Base-by-base conservation (phyloP, 2,329 filamentous ascomycete species). In the Delphinella strobiligena region DNA sequence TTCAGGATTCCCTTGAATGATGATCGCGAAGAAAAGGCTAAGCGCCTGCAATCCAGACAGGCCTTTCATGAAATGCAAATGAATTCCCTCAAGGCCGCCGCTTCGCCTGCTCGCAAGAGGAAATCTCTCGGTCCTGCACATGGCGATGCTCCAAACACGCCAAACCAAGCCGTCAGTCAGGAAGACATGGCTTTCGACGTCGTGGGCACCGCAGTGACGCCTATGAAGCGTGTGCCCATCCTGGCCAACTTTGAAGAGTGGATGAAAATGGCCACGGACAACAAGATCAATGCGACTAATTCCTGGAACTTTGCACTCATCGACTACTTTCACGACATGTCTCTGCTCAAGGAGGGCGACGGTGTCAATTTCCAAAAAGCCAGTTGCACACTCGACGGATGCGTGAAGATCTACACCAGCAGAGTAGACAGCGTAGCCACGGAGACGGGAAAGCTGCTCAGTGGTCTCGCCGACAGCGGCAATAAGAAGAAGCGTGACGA, bases 201-300 rank as follows among this genome's bases (percentile, higher is more conserved):
- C 34, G 77, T 75, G 43, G 82, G 83, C 22, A 76, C 71, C 47
- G 84, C 82, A 29, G 82, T 93, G 39, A 95, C 91, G 44, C 91
- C 89, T 39, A 89, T 93, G 81, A 94, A 94, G 71, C 82, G 88
- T 45, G 85, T 94, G 19, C 91, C 91, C 1, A 82, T 98, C 51
- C 69, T 98, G 40, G 91, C 91, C 54, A 98, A 98, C 63, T 98
- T 96, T 53, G 91, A 98, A 61, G 91, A 98, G 60, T 96, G 89
- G 91, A 96, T 98, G 87, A 98, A 96, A 71, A 93, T 98, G 87
- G 91, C 91, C 2, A 96, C 91, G 12, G 91, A 98, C 67, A 98
- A 98, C 54, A 71, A 71, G 59, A 98, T 98, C 70, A 98, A 96
- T 59, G 89, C 91, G 36, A 78, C 82, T 44, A 98, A 98, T 61